Percentiles rank a stretch among this genome's conserved stretches.
These are phyloP conservation scores for Blastobotrys ciferrii DNA, from an alignment of 1,139 yeast species.

Conservation along the genomic window DNA sequence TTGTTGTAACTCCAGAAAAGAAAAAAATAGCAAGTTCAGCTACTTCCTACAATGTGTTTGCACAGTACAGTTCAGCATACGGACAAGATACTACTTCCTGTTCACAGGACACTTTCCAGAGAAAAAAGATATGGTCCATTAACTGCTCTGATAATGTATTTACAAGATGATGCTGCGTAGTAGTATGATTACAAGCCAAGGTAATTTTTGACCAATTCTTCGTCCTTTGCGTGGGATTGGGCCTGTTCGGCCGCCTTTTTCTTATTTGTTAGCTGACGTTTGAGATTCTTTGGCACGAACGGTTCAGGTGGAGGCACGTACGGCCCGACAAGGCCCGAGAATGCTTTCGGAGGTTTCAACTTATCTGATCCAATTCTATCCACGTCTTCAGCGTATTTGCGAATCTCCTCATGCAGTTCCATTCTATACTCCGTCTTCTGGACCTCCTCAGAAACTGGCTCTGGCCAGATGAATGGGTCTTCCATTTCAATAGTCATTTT, in stretches of 20 bases:
- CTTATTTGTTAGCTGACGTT: conserved; percentile 26
- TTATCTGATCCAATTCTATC: conserved; percentile 64
- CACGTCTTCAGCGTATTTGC: conserved; percentile 41
- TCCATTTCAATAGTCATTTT: conserved; percentile 95
- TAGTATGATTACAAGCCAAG: conserved; percentile 22
- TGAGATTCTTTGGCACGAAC: conserved; percentile 56
- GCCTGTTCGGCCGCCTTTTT: conserved; percentile 24
- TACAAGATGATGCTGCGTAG: conserved; percentile 8
- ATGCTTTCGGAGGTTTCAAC: conserved; percentile 65
- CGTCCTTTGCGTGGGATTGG: conserved; percentile 21
- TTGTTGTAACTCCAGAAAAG: no score
- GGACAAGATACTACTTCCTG: no score
- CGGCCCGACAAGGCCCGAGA: conserved; percentile 74
- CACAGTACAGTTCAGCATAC: no score
- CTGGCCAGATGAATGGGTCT: conserved; percentile 94
- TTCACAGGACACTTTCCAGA: no score
- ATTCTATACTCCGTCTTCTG: conserved; percentile 36
- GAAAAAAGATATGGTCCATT: no score
- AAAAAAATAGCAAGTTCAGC: no score
- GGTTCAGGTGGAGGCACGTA: conserved; percentile 65
- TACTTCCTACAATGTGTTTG: no score
- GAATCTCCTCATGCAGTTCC: conserved; percentile 29
- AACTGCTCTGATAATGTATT: neutral
- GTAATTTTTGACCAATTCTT: conserved; percentile 26
- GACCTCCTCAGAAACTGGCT: conserved; percentile 44